Conservation (phyloP, 345 rosid genomes). For the Citrus cavaleriei region DNA sequence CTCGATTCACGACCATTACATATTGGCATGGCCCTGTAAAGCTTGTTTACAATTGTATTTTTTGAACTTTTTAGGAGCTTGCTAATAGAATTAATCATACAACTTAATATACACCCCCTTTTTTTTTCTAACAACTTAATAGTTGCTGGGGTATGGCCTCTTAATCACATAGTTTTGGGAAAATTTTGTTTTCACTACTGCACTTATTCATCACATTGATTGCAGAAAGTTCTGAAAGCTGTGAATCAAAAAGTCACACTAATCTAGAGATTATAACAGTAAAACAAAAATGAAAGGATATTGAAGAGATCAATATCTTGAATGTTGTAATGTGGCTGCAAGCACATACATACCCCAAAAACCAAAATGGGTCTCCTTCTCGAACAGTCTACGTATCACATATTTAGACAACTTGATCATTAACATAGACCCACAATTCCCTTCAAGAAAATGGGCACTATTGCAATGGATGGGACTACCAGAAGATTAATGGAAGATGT, state of each 20-base stretch:
- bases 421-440: not conserved
- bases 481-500: not conserved
- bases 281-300: not conserved
- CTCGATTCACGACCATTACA: no score
- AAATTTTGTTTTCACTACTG: not conserved
- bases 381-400: not conserved
- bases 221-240: no score
- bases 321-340: not conserved
- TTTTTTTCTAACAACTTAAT: no score
- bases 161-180: no score
- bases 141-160: no score
- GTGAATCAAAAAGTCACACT: not conserved
- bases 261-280: not conserved
- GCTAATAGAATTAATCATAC: no score
- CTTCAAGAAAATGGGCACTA: not conserved
- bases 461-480: slow-evolving; percentile 1
- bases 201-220: not conserved
- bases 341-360: not conserved
- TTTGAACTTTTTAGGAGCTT: no score
- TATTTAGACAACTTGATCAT: not conserved
- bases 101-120: no score
- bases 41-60: not conserved
- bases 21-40: not conserved
- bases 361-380: not conserved
- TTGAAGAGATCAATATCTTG: not conserved